These are phyloP conservation scores for Calonectria pseudoturangicola DNA, from an alignment of 2,329 filamentous ascomycete species.

Conservation along the genomic window DNA sequence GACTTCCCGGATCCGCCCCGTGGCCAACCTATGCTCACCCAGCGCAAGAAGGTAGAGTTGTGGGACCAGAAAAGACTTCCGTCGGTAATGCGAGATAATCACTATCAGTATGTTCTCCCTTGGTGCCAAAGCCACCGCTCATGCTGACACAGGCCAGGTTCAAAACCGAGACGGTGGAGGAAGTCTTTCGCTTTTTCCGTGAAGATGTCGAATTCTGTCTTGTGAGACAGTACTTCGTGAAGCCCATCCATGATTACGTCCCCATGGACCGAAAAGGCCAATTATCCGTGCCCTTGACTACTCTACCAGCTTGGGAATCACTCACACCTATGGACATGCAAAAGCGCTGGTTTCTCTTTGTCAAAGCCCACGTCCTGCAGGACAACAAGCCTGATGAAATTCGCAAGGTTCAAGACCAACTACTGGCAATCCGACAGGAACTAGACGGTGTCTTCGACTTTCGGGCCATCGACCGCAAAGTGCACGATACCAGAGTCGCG, in stretches of 20 bases:
- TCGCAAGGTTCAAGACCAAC: slow-evolving; percentile 71
- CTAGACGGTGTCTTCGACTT: slow-evolving; percentile 73
- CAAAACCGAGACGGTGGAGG: slow-evolving; percentile 72
- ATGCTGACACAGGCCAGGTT: slow-evolving; percentile 60
- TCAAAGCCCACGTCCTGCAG: slow-evolving; percentile 72
- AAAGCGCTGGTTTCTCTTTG: slow-evolving; percentile 73
- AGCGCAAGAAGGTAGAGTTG: slow-evolving; percentile 75
- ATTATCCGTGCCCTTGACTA: slow-evolving; percentile 44
- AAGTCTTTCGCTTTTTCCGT: slow-evolving; percentile 71
- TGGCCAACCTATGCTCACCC: slow-evolving; percentile 66
- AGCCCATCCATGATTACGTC: slow-evolving; percentile 56
- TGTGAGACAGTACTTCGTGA: slow-evolving; percentile 67
- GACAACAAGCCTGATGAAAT: slow-evolving; percentile 76
- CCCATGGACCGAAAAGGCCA: slow-evolving; percentile 56
- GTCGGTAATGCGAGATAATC: slow-evolving; percentile 70
- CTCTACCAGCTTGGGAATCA: slow-evolving; percentile 67
- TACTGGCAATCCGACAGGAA: slow-evolving; percentile 67
- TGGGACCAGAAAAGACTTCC: slow-evolving; percentile 70
- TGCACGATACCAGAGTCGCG: slow-evolving; percentile 70
- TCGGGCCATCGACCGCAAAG: slow-evolving; percentile 69
- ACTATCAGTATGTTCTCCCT: slow-evolving; percentile 65
- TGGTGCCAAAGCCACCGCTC: rapidly evolving
- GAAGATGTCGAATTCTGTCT: slow-evolving; percentile 74
- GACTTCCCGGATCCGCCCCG: slow-evolving; percentile 76
- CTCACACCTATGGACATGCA: slow-evolving; percentile 70